Evolutionary conservation across 805 yeast genomes (phyloP).

Genomic region (Pichia deserticola): DNA sequence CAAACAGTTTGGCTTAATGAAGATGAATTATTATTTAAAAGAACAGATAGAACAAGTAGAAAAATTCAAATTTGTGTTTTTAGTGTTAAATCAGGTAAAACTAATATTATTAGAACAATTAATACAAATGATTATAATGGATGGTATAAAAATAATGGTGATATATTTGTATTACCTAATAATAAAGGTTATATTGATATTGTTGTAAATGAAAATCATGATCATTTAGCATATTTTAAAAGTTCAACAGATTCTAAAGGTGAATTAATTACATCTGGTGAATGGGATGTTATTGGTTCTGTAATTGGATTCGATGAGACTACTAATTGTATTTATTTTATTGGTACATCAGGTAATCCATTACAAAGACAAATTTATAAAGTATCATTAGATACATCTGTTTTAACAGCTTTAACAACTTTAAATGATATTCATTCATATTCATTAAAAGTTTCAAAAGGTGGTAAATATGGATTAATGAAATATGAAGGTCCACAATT

Average conservation of each 20-base stretch:
- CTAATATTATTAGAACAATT: slow-evolving; percentile 36
- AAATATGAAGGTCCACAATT: slow-evolving; percentile 41
- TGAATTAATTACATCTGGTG: slow-evolving; percentile 36
- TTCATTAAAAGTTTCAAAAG: slow-evolving; percentile 46
- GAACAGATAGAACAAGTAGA: slow-evolving; percentile 57
- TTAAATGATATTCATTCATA: slow-evolving; percentile 37
- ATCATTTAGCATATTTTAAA: slow-evolving; percentile 57
- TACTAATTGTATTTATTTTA: slow-evolving; percentile 44
- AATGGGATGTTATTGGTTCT: slow-evolving; percentile 46
- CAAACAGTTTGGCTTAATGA: slow-evolving; percentile 54
- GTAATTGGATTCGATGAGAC: slow-evolving; percentile 41
- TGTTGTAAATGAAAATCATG: slow-evolving; percentile 46
- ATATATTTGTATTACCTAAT: slow-evolving; percentile 33
- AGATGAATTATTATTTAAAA: slow-evolving; percentile 45
- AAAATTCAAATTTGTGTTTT: slow-evolving; percentile 42
- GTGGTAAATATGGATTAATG: slow-evolving; percentile 45
- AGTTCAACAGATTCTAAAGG: slow-evolving; percentile 33
- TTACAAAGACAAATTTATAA: slow-evolving; percentile 56
- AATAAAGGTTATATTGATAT: slow-evolving; percentile 56
- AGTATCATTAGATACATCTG: slow-evolving; percentile 30
- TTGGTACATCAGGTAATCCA: slow-evolving; percentile 47
- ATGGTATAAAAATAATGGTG: slow-evolving; percentile 43
- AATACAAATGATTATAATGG: slow-evolving; percentile 41
- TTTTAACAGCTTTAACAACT: slow-evolving; percentile 23
- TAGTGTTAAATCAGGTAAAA: slow-evolving; percentile 24